Evolutionary conservation across 345 rosid species (phyloP).

Genomic region (Brassica rapa): DNA sequence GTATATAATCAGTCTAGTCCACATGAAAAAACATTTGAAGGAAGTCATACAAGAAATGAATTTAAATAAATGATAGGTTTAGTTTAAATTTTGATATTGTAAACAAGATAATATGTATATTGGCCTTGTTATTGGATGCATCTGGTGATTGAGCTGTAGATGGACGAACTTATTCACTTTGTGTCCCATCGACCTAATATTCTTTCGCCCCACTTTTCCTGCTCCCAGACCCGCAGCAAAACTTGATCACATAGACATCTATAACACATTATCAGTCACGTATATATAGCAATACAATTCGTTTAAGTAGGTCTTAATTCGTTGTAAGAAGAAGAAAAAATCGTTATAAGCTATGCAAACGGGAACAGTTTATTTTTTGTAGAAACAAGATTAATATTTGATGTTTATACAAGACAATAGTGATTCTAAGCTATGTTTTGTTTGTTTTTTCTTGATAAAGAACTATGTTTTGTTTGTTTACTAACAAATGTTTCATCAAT

Average conservation of each 20-base stretch:
- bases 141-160: constrained; percentile 28
- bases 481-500: neutral
- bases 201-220: constrained; percentile 32
- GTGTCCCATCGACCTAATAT: constrained; percentile 42
- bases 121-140: constrained; percentile 4
- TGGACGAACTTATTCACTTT: constrained; percentile 39
- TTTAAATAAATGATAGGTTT: neutral
- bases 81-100: too few species aligned
- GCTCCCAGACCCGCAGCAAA: constrained; percentile 40
- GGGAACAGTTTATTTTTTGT: neutral
- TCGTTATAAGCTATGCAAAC: neutral
- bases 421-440: neutral
- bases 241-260: constrained; percentile 1
- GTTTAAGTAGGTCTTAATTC: neutral
- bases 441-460: too few species aligned
- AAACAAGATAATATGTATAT: neutral
- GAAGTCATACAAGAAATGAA: neutral
- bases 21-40: neutral
- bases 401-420: neutral
- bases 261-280: neutral
- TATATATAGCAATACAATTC: neutral
- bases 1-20: neutral
- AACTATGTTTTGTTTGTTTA: neutral
- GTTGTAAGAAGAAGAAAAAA: neutral
- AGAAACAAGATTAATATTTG: neutral